Conservation (phyloP, 2,329 filamentous ascomycete genomes). For the Sporothrix pseudoabietina region DNA sequence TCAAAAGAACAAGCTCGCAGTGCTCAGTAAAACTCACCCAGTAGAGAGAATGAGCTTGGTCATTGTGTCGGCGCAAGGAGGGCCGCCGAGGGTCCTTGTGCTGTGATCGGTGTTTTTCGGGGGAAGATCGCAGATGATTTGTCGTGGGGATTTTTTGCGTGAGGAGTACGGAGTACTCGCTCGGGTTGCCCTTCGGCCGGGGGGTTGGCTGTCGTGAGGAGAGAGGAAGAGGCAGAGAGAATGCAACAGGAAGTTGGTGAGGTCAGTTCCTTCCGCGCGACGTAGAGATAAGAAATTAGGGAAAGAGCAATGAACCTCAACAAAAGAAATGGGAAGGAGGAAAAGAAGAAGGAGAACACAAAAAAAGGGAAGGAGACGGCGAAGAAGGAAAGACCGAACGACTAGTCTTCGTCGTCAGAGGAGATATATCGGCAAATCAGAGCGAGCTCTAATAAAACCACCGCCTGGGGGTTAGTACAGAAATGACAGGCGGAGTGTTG, state of each 20-base stretch:
- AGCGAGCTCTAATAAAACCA: neutral
- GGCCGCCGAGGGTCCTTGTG: conserved; percentile 10
- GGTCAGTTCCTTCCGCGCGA: conserved; percentile 12
- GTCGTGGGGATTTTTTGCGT: neutral
- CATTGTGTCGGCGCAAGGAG: conserved; percentile 22
- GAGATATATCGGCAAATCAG: conserved; percentile 22
- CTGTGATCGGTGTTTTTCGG: conserved; percentile 1
- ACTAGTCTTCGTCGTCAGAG: conserved; percentile 20
- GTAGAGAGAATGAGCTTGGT: conserved; percentile 31
- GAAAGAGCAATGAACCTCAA: neutral
- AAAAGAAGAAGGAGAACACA: neutral
- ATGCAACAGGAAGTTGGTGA: neutral
- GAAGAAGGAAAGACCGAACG: conserved; percentile 1
- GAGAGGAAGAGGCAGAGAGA: neutral
- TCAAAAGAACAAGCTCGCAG: neutral
- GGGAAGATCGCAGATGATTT: neutral
- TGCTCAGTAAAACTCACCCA: conserved; percentile 16
- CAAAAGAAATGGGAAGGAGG: neutral
- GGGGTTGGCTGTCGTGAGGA: neutral
- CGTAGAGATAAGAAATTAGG: conserved; percentile 1
- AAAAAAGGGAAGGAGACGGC: neutral
- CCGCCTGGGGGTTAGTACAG: neutral
- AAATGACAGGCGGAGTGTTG: neutral
- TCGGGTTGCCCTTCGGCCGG: neutral
- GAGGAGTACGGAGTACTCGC: neutral